These are phyloP conservation scores for Umbilicus rupestris DNA, from an alignment of 164 flowering plant genomes.

Conservation along the genomic window DNA sequence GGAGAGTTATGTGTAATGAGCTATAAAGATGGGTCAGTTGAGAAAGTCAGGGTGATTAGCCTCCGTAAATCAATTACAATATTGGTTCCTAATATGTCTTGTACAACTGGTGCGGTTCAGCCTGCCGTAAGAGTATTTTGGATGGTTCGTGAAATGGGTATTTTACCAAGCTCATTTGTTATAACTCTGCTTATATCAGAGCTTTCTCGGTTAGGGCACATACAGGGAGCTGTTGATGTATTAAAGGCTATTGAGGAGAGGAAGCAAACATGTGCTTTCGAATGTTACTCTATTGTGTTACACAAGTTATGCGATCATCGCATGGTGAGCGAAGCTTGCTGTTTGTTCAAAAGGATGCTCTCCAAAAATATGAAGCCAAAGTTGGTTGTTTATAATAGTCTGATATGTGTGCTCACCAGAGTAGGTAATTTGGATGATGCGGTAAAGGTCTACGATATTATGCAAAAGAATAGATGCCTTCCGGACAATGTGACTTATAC, in stretches of 20 bases:
- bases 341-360: conserved; percentile 27
- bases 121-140: conserved; percentile 28
- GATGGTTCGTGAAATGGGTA: conserved; percentile 20
- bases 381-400: conserved; percentile 24
- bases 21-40: conserved; percentile 18
- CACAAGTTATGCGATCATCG: conserved; percentile 24
- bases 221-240: conserved; percentile 25
- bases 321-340: conserved; percentile 23
- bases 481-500: conserved; percentile 32
- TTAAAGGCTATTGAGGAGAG: conserved; percentile 23
- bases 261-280: conserved; percentile 22
- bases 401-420: conserved; percentile 30
- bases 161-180: conserved; percentile 34
- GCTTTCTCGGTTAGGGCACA: conserved; percentile 27
- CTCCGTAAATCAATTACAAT: conserved; percentile 24
- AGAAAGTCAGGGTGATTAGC: conserved; percentile 22
- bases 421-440: conserved; percentile 25
- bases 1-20: conserved; percentile 28
- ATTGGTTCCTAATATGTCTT: conserved; percentile 24
- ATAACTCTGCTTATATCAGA: conserved; percentile 21
- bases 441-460: conserved; percentile 23
- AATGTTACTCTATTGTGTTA: conserved; percentile 26
- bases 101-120: conserved; percentile 16
- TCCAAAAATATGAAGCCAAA: conserved; percentile 24
- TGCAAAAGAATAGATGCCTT: conserved; percentile 29